A percentile compares a stretch with the other conserved stretches of the same genome.
Conservation (phyloP, 1,284 basidiomycete genomes). For the Apiotrichum veenhuisii region DNA sequence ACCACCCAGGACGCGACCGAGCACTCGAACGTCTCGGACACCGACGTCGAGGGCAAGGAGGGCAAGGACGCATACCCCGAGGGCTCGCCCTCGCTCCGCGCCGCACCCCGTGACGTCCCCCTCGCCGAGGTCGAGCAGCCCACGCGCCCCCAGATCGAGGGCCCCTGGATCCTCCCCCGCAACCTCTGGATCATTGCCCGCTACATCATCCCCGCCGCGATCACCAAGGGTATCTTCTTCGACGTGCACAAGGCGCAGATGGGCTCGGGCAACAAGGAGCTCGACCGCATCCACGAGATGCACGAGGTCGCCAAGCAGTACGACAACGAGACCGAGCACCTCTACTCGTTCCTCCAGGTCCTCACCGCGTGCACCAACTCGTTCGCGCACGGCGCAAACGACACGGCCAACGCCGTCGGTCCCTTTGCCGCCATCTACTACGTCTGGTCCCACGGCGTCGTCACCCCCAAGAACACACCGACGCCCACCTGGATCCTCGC, state of each 20-base stretch:
- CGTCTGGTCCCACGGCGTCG: conserved; percentile 45
- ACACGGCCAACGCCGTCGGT: conserved; percentile 47
- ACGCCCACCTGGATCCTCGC: conserved; percentile 53
- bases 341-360: conserved; percentile 55
- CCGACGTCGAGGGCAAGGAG: conserved; percentile 11
- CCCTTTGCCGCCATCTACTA: conserved; percentile 48
- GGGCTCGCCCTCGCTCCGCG: background rate
- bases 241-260: conserved; percentile 49
- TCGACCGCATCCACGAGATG: conserved; percentile 43
- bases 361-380: conserved; percentile 55
- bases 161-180: conserved; percentile 41
- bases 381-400: conserved; percentile 54
- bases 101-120: conserved; percentile 12
- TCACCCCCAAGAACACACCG: conserved; percentile 40
- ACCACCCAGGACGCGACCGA: background rate
- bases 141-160: conserved; percentile 26
- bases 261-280: conserved; percentile 33
- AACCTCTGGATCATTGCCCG: conserved; percentile 51
- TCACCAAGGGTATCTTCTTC: conserved; percentile 41
- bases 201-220: conserved; percentile 37
- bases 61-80: background rate
- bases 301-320: conserved; percentile 50
- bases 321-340: conserved; percentile 53
- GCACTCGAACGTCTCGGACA: conserved; percentile 4
- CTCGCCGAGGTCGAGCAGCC: conserved; percentile 33